phyloP scores from a whole-genome alignment of 352 stramenopile species.

The Albugo candida region DNA sequence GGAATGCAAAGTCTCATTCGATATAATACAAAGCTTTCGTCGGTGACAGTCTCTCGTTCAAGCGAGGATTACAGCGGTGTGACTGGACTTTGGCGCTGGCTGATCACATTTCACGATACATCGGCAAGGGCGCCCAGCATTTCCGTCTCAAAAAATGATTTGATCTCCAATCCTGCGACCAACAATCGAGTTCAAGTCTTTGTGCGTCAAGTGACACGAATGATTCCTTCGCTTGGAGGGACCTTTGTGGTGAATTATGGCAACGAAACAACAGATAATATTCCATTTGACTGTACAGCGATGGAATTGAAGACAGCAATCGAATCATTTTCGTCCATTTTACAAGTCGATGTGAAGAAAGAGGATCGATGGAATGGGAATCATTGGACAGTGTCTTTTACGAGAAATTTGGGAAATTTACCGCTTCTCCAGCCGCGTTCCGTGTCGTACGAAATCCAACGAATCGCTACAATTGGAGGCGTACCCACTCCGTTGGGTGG shows the following conservation, averaged over 20 bases:
- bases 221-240: conserved; percentile 68
- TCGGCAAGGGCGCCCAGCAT: conserved; percentile 79
- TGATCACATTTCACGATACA: conserved; percentile 86
- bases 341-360: conserved; percentile 47
- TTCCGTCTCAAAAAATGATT: conserved; percentile 14
- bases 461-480: conserved; percentile 79
- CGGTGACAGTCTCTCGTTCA: conserved; percentile 37
- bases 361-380: conserved; percentile 67
- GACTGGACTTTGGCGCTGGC: conserved; percentile 36
- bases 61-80: conserved; percentile 25
- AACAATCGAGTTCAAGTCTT: conserved; percentile 33
- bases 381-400: conserved; percentile 92
- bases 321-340: conserved; percentile 36
- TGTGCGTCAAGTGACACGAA: conserved; percentile 49
- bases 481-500: conserved; percentile 85
- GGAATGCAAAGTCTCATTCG: conserved; percentile 51
- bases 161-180: conserved; percentile 21
- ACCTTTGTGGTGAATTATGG: conserved; percentile 89
- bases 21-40: conserved; percentile 47
- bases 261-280: conserved; percentile 76
- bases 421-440: conserved; percentile 72
- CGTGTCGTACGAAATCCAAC: conserved; percentile 86
- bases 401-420: conserved; percentile 87
- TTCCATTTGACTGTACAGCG: conserved; percentile 82
- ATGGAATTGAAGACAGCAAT: conserved; percentile 69